Evolutionary conservation across 768 basidiomycete species (phyloP), one percentile per base, ranked within the genome.

Genomic region (Amyloporia xantha): DNA sequence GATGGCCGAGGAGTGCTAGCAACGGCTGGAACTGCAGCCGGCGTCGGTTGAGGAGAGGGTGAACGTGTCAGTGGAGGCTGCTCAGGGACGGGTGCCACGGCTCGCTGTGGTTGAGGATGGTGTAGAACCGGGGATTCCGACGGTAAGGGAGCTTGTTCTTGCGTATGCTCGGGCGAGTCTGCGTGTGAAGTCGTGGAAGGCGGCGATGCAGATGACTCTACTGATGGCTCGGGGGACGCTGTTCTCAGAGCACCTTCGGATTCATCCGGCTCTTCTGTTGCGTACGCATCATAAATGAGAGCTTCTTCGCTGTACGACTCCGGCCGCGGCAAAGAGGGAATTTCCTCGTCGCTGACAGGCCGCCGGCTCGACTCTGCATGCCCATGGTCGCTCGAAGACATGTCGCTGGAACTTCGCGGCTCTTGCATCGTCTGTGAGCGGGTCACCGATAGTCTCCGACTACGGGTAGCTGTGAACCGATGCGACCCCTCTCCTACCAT

Each of bases 281-380:
- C 79, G 60, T 97, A 95, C 10, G 90, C 78, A 57, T 94, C 92
- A 60, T 86, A 91, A 53, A 95, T 93, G 30, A 76, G 77, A 3
- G 81, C 67, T 55, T 93, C 91, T 52, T 91, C 89, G 50, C 82
- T 85, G 58, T 83, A 91, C 1, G 86, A 85, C 38, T 89, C 82
- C 1, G 86, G 86, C 44, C 84, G 64, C 43, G 55, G 59, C 40
- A 55, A 65, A 26, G 61, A 59, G 13, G 71, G 66, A 28, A 78
- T 77, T 37, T 77, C 75, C 30, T 15, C 65, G 71, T 55, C 60
- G 52, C 72, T 54, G 59, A 70, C 58, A 47, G 63, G 51, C 36
- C 69, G 23, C 40, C 48, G 21, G 23, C 40, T 43, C 11, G 71
- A 20, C 12, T 63, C 61, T 28, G 76, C 67, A 25, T 75, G 64